Conservation (phyloP, 352 stramenopile genomes). For the Bremia lactucae region DNA sequence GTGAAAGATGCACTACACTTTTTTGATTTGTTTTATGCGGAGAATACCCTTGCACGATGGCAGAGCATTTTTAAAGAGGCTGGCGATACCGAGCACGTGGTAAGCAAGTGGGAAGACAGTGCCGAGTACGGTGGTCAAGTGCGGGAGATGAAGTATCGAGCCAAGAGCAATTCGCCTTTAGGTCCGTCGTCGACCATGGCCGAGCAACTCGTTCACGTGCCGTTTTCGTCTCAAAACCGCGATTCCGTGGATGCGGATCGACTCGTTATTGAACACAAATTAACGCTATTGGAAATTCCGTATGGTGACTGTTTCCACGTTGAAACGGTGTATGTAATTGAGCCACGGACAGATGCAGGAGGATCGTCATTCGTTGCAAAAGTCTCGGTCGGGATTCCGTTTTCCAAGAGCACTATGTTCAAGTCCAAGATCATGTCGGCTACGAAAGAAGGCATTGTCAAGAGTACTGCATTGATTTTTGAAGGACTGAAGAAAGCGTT, state of each 20-base stretch:
- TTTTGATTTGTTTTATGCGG: conserved; percentile 64
- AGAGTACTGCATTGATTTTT: conserved; percentile 44
- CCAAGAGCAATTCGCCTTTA: conserved; percentile 60
- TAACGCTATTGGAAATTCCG: conserved; percentile 64
- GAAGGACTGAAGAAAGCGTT: conserved; percentile 39
- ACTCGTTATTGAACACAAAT: conserved; percentile 49
- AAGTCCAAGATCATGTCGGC: conserved; percentile 74
- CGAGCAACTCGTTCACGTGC: conserved; percentile 41
- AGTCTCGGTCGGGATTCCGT: conserved; percentile 63
- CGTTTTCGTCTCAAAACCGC: conserved; percentile 27
- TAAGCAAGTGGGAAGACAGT: conserved; percentile 50
- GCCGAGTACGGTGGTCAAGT: conserved; percentile 46
- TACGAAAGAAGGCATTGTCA: conserved; percentile 54
- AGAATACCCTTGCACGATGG: conserved; percentile 41
- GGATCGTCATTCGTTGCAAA: conserved; percentile 27
- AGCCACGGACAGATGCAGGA: conserved; percentile 23
- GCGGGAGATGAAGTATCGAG: conserved; percentile 63
- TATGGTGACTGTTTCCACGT: conserved; percentile 75
- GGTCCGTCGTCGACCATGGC: conserved; percentile 53
- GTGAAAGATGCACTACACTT: conserved; percentile 49
- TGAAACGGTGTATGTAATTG: conserved; percentile 53
- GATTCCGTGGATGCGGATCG: conserved; percentile 30
- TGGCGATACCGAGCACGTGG: conserved; percentile 51
- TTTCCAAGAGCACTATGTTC: conserved; percentile 80
- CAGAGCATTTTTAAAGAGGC: conserved; percentile 41